Conservation (phyloP, 2,329 filamentous ascomycete species). For the Xylaria sp. region DNA sequence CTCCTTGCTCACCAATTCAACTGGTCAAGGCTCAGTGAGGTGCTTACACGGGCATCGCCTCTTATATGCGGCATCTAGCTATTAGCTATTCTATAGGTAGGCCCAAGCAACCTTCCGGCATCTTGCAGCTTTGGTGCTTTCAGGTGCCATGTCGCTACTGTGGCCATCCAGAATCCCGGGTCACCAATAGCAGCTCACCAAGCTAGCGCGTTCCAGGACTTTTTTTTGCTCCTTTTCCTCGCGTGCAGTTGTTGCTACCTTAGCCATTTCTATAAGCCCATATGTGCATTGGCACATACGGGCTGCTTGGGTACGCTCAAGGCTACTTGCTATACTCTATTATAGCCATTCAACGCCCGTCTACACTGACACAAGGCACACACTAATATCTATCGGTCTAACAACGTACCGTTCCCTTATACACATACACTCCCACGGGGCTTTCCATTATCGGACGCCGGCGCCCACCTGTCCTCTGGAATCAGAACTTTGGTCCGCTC, state of each 20-base stretch:
- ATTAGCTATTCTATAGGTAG: conserved; percentile 17
- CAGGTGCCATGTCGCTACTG: conserved; percentile 38
- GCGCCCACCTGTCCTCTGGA: conserved; percentile 30
- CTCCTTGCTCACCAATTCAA: conserved; percentile 8
- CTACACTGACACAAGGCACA: conserved; percentile 25
- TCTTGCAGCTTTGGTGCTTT: conserved; percentile 33
- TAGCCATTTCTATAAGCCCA: conserved; percentile 26
- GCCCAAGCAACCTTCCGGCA: conserved; percentile 28
- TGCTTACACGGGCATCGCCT: conserved; percentile 10
- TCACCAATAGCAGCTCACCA: conserved; percentile 36
- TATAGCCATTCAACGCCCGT: conserved; percentile 4
- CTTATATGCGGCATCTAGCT: conserved; percentile 13
- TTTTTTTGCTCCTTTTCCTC: conserved; percentile 21
- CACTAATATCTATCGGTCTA: background rate
- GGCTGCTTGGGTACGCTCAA: conserved; percentile 6
- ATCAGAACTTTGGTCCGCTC: conserved; percentile 24
- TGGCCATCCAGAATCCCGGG: conserved; percentile 38
- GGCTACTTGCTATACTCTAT: conserved; percentile 7
- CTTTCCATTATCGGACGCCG: conserved; percentile 32
- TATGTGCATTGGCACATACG: conserved; percentile 30
- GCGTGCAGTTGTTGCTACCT: conserved; percentile 10
- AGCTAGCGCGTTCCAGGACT: conserved; percentile 13
- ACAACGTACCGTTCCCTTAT: conserved; percentile 6
- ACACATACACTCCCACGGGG: conserved; percentile 10
- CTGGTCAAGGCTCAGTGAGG: background rate